Percentiles rank a stretch among this genome's conserved stretches.
phyloP scores from a whole-genome alignment of 73 alveolate species.

The Loxodes magnus region DNA sequence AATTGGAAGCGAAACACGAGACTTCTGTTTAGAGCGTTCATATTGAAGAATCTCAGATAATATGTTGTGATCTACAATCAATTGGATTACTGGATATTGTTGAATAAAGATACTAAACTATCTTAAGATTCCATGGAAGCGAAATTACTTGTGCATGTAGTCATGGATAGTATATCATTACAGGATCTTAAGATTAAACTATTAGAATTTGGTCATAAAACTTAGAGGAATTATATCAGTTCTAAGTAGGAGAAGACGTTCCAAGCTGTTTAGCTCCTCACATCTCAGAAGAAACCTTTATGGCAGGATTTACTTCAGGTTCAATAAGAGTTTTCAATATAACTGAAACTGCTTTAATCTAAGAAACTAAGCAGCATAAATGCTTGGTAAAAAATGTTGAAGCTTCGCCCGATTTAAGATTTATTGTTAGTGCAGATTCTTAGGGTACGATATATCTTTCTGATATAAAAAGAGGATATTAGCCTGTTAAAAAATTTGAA shows the following conservation, averaged over 20 bases:
- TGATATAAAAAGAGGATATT: constrained; percentile 23
- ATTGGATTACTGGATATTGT: constrained; percentile 11
- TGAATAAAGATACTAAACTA: constrained; percentile 17
- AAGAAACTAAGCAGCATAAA: constrained; percentile 32
- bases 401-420: constrained; percentile 20
- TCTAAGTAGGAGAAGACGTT: neutral
- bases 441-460: constrained; percentile 20
- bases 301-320: constrained; percentile 51
- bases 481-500: constrained; percentile 39
- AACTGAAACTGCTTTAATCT: constrained; percentile 2
- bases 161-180: neutral
- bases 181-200: neutral
- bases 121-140: constrained; percentile 27
- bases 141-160: constrained; percentile 17
- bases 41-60: constrained; percentile 12
- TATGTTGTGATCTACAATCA: constrained; percentile 19
- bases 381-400: constrained; percentile 24
- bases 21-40: constrained; percentile 18
- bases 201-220: neutral
- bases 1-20: constrained; percentile 33
- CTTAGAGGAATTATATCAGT: neutral
- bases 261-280: neutral
- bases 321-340: constrained; percentile 42
- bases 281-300: constrained; percentile 7
- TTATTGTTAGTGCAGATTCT: constrained; percentile 21